These are phyloP conservation scores for Cercophora scortea DNA, from an alignment of 495 filamentous ascomycete genomes.

Conservation along the genomic window DNA sequence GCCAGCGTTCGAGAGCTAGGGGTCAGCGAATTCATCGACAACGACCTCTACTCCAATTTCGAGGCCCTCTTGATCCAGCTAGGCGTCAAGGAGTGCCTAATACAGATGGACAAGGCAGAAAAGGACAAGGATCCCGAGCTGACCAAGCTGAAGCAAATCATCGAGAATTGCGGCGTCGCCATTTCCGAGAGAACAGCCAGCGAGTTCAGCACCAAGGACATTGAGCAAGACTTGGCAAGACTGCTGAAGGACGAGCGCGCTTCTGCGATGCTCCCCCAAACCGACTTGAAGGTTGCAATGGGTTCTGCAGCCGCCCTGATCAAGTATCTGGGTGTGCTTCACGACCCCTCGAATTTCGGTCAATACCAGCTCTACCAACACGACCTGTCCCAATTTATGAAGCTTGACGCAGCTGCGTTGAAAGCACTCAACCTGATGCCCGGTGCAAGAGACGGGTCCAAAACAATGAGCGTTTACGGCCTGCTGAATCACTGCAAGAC, in stretches of 20 bases:
- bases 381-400: conserved; percentile 97
- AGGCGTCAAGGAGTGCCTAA: conserved; percentile 86
- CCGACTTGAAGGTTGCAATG: conserved; percentile 95
- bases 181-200: conserved; percentile 65
- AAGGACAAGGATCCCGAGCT: conserved; percentile 83
- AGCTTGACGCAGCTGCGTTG: conserved; percentile 89
- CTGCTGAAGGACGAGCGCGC: conserved; percentile 79
- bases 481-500: conserved; percentile 98
- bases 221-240: conserved; percentile 88
- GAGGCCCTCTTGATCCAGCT: conserved; percentile 94
- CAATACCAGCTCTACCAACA: conserved; percentile 97
- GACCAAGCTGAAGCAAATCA: conserved; percentile 76
- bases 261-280: conserved; percentile 72
- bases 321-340: conserved; percentile 87
- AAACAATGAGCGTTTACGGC: conserved; percentile 96
- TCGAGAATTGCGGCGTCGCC: conserved; percentile 85
- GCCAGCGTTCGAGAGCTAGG: conserved; percentile 93
- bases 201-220: conserved; percentile 86
- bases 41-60: conserved; percentile 96
- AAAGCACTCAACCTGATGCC: conserved; percentile 97
- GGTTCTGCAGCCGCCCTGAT: conserved; percentile 88
- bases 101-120: conserved; percentile 60
- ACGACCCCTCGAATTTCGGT: conserved; percentile 88
- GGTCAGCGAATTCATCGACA: conserved; percentile 96
- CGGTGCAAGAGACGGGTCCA: conserved; percentile 84